A percentile compares a stretch with the other conserved stretches of the same genome.
phyloP scores from a whole-genome alignment of 176 grass and related monocot genomes.

The Bolboschoenus planiculmis region DNA sequence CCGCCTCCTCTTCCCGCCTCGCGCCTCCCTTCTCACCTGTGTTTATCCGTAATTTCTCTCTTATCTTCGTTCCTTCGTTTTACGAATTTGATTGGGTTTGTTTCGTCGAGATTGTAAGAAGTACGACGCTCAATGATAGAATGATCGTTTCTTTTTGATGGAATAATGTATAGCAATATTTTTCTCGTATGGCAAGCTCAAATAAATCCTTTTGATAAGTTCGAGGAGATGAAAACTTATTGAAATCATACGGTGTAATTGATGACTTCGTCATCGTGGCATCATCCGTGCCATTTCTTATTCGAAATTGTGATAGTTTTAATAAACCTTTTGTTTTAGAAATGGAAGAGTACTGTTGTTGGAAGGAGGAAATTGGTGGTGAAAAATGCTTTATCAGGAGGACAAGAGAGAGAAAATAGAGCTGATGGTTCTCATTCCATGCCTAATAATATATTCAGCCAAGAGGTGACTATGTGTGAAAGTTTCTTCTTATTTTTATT shows the following conservation, averaged over 20 bases:
- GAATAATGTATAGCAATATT: neutral
- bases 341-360: conserved; percentile 19
- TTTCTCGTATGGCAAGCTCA: neutral
- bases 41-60: conserved; percentile 7
- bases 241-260: neutral
- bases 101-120: neutral
- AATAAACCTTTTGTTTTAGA: conserved; percentile 20
- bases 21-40: neutral
- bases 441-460: conserved; percentile 50
- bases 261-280: neutral
- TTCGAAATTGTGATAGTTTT: neutral
- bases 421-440: conserved; percentile 49
- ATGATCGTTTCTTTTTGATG: neutral
- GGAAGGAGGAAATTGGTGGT: conserved; percentile 23
- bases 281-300: neutral
- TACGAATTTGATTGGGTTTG: neutral
- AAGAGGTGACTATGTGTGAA: conserved; percentile 43
- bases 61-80: neutral
- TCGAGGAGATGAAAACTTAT: neutral
- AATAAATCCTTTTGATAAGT: neutral
- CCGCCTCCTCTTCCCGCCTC: conserved; percentile 28
- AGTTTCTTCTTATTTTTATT: conserved; percentile 3
- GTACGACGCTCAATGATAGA: neutral
- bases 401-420: conserved; percentile 34
- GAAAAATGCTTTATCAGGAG: conserved; percentile 31